Percentiles rank a stretch among this genome's conserved stretches.
phyloP scores from a whole-genome alignment of 164 flowering plant species.

The Echeveria elegans region DNA sequence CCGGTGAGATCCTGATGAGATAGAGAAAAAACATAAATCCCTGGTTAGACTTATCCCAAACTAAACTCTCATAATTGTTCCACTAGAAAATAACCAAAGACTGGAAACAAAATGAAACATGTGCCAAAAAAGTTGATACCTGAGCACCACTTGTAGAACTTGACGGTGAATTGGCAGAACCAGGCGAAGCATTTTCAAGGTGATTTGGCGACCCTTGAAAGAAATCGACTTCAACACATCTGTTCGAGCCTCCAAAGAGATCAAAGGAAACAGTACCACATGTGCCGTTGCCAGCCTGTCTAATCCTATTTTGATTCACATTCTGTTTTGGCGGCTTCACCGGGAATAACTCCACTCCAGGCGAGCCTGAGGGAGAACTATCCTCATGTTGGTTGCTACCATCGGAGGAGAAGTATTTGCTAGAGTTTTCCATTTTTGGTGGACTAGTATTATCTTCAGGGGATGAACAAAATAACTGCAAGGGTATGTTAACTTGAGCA shows the following conservation, averaged over 20 bases:
- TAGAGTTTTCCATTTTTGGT: conserved; percentile 41
- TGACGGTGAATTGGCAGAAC: conserved; percentile 85
- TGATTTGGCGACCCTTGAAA: conserved; percentile 44
- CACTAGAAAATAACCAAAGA: background rate
- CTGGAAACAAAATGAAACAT: background rate
- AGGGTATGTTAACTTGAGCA: conserved; percentile 33
- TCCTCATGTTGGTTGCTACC: conserved; percentile 78
- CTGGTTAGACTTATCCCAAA: background rate
- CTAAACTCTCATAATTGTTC: background rate
- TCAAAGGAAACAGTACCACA: conserved; percentile 24
- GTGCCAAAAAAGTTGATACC: conserved; percentile 25
- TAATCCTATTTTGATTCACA: conserved; percentile 29
- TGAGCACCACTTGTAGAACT: conserved; percentile 66
- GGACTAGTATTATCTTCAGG: conserved; percentile 53
- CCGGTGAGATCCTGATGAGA: conserved; percentile 66
- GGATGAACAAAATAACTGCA: conserved; percentile 67
- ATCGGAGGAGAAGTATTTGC: conserved; percentile 74
- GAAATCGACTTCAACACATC: conserved; percentile 27
- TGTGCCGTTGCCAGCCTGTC: no score
- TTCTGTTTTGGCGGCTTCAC: conserved; percentile 37
- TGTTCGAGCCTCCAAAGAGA: conserved; percentile 43
- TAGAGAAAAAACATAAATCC: background rate
- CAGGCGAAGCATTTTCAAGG: conserved; percentile 67
- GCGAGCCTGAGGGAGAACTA: conserved; percentile 69
- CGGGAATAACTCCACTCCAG: conserved; percentile 65